phyloP scores from a whole-genome alignment of 1,139 yeast species.

The Spathaspora sp. region DNA sequence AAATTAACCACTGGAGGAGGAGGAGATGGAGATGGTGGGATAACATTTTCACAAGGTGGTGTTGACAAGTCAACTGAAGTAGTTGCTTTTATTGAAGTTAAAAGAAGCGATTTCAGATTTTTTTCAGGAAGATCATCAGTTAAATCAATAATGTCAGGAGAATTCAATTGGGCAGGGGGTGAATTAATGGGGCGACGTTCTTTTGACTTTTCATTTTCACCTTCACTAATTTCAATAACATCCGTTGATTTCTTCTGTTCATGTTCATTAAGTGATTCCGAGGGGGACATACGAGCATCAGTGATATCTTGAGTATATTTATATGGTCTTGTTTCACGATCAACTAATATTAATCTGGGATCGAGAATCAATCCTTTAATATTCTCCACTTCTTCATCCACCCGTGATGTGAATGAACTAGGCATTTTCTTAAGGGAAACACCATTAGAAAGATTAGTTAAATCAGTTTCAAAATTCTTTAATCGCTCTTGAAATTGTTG shows the following conservation, averaged over 20 bases:
- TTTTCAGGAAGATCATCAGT: not conserved
- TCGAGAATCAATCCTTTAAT: conserved; percentile 6
- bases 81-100: not conserved
- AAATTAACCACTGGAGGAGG: conserved; percentile 1
- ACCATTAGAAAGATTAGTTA: not conserved
- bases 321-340: not conserved
- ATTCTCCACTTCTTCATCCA: conserved; percentile 3
- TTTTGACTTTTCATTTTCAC: not conserved
- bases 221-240: not conserved
- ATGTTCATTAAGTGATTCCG: not conserved
- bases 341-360: conserved; percentile 5
- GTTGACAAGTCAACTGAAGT: not conserved
- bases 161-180: not conserved
- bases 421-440: conserved; percentile 1
- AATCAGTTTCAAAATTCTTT: conserved; percentile 10
- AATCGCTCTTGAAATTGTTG: conserved; percentile 3
- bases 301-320: not conserved
- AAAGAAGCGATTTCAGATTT: not conserved
- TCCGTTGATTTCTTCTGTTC: not conserved
- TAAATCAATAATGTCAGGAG: not conserved
- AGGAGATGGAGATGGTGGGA: not conserved
- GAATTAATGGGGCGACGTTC: not conserved
- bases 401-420: not conserved
- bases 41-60: not conserved
- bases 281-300: not conserved